Evolutionary conservation across 495 filamentous ascomycete genomes (phyloP).

Genomic region (Talaromyces wortmannii): DNA sequence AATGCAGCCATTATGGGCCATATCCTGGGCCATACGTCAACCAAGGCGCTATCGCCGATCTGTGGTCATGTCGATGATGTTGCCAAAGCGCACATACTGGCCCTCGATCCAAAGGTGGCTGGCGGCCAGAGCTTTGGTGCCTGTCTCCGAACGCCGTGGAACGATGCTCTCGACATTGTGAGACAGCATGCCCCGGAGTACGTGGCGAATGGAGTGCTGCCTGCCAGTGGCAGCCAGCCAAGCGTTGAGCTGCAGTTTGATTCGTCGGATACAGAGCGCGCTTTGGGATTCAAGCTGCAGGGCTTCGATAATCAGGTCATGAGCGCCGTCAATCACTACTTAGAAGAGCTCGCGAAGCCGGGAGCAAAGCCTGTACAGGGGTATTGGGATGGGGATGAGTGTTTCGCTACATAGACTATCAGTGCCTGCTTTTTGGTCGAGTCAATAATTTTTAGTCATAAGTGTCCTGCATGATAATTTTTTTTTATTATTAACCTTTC

Average conservation of each 20-base stretch:
- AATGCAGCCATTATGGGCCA: background rate
- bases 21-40: too few relatives aligned
- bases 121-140: conserved; percentile 9
- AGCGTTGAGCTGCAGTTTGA: conserved; percentile 20
- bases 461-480: too few relatives aligned
- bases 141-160: conserved; percentile 24
- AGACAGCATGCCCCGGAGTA: conserved; percentile 29
- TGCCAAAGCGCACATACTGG: conserved; percentile 13
- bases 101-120: conserved; percentile 6
- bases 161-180: conserved; percentile 31
- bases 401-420: too few relatives aligned
- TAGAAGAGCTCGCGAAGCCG: conserved; percentile 8
- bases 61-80: conserved; percentile 14
- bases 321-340: conserved; percentile 13
- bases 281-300: conserved; percentile 32
- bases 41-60: background rate
- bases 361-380: too few relatives aligned
- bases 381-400: too few relatives aligned
- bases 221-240: conserved; percentile 19
- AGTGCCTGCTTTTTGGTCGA: too few relatives aligned
- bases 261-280: conserved; percentile 28
- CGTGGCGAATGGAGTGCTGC: conserved; percentile 26
- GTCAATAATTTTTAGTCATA: too few relatives aligned
- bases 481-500: too few relatives aligned
- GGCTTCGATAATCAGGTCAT: conserved; percentile 39